phyloP scores from a whole-genome alignment of 805 yeast genomes.

The Yamadazyma phyllophila region DNA sequence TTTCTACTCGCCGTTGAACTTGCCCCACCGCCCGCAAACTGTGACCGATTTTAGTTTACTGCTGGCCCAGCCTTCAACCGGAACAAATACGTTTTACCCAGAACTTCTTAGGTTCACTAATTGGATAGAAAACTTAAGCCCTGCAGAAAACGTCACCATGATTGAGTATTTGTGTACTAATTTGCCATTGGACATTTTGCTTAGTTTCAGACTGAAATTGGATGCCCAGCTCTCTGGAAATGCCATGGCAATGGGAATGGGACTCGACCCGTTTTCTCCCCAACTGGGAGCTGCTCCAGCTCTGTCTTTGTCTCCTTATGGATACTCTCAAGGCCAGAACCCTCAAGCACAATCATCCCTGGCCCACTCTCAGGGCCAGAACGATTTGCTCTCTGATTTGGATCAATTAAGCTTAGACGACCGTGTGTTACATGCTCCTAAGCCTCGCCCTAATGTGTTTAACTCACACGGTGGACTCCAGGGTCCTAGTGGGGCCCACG shows the following conservation, averaged over 20 bases:
- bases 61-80: constrained; percentile 4
- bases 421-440: constrained; percentile 35
- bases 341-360: not conserved
- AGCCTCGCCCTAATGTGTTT: constrained; percentile 36
- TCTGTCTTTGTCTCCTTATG: constrained; percentile 1
- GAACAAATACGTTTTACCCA: constrained; percentile 40
- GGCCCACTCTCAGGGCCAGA: not conserved
- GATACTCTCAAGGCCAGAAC: not conserved
- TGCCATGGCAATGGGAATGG: not conserved
- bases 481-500: not conserved
- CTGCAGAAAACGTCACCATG: constrained; percentile 52
- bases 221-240: constrained; percentile 31
- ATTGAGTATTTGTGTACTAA: constrained; percentile 52
- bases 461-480: constrained; percentile 4
- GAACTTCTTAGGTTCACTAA: constrained; percentile 50
- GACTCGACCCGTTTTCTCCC: not conserved
- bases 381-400: constrained; percentile 3
- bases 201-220: constrained; percentile 47
- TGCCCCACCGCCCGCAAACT: constrained; percentile 43
- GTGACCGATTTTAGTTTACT: constrained; percentile 35
- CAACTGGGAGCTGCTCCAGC: not conserved
- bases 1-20: constrained; percentile 25
- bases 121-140: constrained; percentile 50
- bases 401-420: constrained; percentile 16
- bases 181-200: constrained; percentile 51